A percentile compares a stretch with the other conserved stretches of the same genome.
phyloP scores from a whole-genome alignment of 805 yeast genomes.

The Wickerhamiella sorbophila region DNA sequence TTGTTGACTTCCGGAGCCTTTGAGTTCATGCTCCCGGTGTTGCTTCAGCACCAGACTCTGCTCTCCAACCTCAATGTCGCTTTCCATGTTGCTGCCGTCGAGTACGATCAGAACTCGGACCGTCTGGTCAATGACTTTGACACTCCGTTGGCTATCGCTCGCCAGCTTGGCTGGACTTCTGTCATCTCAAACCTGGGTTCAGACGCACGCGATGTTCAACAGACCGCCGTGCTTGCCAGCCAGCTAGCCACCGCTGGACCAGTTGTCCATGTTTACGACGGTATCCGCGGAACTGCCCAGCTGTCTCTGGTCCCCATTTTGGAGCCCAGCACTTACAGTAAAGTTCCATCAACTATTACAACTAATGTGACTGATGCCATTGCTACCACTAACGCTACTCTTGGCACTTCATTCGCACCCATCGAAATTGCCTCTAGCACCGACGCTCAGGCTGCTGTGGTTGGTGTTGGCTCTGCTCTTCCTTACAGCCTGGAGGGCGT shows the following conservation, averaged over 20 bases:
- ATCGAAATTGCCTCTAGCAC: conserved; percentile 53
- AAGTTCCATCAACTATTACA: conserved; percentile 23
- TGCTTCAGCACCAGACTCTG: conserved; percentile 8
- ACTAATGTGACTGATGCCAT: conserved; percentile 25
- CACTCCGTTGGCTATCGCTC: conserved; percentile 46
- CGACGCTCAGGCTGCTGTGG: conserved; percentile 23
- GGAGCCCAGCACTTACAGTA: conserved; percentile 19
- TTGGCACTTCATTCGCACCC: conserved; percentile 41
- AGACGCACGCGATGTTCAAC: conserved; percentile 48
- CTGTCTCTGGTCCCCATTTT: conserved; percentile 17
- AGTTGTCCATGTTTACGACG: conserved; percentile 66
- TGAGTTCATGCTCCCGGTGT: conserved; percentile 51
- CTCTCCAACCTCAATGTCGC: conserved; percentile 21
- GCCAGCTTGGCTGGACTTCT: conserved; percentile 42
- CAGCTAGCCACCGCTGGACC: conserved; percentile 46
- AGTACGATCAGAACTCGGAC: conserved; percentile 41
- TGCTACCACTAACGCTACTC: conserved; percentile 35
- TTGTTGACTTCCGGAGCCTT: conserved; percentile 57
- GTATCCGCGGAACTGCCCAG: conserved; percentile 46
- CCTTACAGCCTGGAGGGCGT: conserved; percentile 18
- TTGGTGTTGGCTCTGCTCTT: conserved; percentile 22
- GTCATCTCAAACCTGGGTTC: conserved; percentile 47
- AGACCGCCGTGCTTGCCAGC: conserved; percentile 40
- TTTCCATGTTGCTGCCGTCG: conserved; percentile 64
- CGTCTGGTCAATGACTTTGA: conserved; percentile 51